Evolutionary conservation across 1,284 basidiomycete genomes (phyloP).

Genomic region (Trichosporon sp.): DNA sequence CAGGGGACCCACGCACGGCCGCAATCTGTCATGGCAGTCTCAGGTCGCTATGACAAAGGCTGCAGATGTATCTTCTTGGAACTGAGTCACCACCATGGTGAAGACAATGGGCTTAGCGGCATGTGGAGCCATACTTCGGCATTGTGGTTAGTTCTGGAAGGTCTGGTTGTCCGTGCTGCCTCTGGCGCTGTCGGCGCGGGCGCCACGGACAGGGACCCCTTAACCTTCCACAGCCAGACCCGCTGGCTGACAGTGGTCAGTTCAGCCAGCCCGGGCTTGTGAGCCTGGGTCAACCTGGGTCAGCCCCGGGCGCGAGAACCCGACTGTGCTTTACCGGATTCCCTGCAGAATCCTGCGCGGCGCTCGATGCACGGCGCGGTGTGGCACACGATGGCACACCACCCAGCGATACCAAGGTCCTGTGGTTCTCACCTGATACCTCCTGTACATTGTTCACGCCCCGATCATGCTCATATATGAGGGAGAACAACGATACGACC

Average conservation of each 20-base stretch:
- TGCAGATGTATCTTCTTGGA: neutral
- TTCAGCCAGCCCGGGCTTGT: neutral
- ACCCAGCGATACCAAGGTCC: neutral
- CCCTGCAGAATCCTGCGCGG: neutral
- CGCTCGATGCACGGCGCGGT: neutral
- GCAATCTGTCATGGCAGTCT: neutral
- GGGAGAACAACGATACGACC: neutral
- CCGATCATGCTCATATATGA: constrained; percentile 7
- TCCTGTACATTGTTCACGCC: neutral
- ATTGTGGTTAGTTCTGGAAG: neutral
- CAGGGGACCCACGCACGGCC: neutral
- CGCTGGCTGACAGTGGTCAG: neutral
- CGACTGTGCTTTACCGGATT: neutral
- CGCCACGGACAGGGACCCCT: constrained; percentile 2
- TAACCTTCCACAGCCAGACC: neutral
- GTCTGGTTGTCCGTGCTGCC: neutral
- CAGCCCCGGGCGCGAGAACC: neutral
- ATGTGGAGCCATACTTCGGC: neutral
- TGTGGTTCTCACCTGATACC: neutral
- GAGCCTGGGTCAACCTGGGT: neutral
- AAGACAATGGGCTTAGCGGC: neutral
- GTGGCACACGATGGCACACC: neutral
- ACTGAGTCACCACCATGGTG: neutral
- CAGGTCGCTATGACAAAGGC: neutral
- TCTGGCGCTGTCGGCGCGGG: neutral